Evolutionary conservation across 2,329 filamentous ascomycete genomes (phyloP), one percentile per base, ranked within the genome.

Genomic region (Geosmithia morbida): DNA sequence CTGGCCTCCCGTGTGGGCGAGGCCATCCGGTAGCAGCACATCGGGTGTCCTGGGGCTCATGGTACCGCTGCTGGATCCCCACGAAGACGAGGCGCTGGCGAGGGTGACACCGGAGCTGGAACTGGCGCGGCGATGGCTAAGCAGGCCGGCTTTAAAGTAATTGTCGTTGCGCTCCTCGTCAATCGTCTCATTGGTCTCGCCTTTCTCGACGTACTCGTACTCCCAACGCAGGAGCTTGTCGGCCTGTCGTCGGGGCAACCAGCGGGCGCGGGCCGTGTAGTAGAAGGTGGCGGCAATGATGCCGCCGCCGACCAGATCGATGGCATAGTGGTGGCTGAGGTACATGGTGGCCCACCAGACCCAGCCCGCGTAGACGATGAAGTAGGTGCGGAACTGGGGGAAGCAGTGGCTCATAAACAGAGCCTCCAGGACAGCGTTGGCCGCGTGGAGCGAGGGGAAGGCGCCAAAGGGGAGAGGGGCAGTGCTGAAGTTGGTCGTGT

Each of bases 271-370:
- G 48, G 85, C 79, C 51, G 87, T 78, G 66, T 90, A 94, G 71
- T 87, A 97, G 49, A 84, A 80, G 46, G 84, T 70, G 13, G 82
- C 82, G 20, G 87, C 84, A 50, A 87, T 71, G 50, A 95, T 71
- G 61, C 83, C 87, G 55, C 90, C 90, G 37, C 78, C 87, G 22
- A 96, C 87, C 46, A 97, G 72, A 63, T 97, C 90, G 41, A 97
- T 85, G 30, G 89, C 90, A 61, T 97, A 97, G 68, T 97, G 90
- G 66, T 97, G 90, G 58, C 87, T 94, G 46, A 97, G 77, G 61
- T 97, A 96, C 87, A 97, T 95, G 55, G 90, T 97, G 13, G 89
- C 85, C 88, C 90, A 97, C 86, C 88, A 96, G 57, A 96, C 81
- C 90, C 90, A 96, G 60, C 85, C 76, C 43, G 85, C 84, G 65